A percentile compares a stretch with the other conserved stretches of the same genome.
Conservation (phyloP, 2,329 filamentous ascomycete species). For the Hymenoscyphus fraxineus region DNA sequence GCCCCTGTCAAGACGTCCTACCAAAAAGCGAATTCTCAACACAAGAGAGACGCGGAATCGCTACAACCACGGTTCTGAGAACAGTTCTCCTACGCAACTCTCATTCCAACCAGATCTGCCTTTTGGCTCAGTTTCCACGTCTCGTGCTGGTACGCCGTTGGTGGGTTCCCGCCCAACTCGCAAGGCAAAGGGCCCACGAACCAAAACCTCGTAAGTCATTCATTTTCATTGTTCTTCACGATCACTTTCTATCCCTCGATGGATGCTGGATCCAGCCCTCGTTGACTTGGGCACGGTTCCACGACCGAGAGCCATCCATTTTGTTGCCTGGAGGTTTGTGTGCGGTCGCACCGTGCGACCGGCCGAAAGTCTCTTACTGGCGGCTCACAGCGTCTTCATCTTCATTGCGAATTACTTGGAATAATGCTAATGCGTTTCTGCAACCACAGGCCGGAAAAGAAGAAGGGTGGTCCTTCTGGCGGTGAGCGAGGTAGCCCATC, state of each 20-base stretch:
- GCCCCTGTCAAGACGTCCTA: conserved; percentile 14
- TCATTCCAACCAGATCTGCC: conserved; percentile 43
- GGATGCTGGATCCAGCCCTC: conserved; percentile 8
- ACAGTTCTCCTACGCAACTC: conserved; percentile 49
- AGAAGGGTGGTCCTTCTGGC: conserved; percentile 57
- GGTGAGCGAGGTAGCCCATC: conserved; percentile 62
- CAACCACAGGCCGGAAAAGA: conserved; percentile 65
- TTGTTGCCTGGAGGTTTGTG: conserved; percentile 20
- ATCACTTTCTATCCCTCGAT: conserved; percentile 10
- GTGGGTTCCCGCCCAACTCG: conserved; percentile 51
- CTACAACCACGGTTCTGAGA: conserved; percentile 47
- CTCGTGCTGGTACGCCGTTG: conserved; percentile 58
- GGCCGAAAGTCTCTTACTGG: conserved; percentile 8
- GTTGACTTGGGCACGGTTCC: conserved; percentile 16
- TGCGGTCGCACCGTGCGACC: conserved; percentile 29
- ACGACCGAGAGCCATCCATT: conserved; percentile 15
- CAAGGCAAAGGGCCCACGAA: conserved; percentile 53
- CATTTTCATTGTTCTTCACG: conserved; percentile 14
- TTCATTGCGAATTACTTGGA: neutral
- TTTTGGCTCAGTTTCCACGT: conserved; percentile 47
- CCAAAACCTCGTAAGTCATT: conserved; percentile 65
- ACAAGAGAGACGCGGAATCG: conserved; percentile 20
- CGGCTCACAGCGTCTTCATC: conserved; percentile 8
- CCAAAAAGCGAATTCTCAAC: conserved; percentile 29
- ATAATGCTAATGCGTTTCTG: conserved; percentile 24